These are phyloP conservation scores for Chalciporus sp. DNA, from an alignment of 1,284 basidiomycete species.

Conservation along the genomic window DNA sequence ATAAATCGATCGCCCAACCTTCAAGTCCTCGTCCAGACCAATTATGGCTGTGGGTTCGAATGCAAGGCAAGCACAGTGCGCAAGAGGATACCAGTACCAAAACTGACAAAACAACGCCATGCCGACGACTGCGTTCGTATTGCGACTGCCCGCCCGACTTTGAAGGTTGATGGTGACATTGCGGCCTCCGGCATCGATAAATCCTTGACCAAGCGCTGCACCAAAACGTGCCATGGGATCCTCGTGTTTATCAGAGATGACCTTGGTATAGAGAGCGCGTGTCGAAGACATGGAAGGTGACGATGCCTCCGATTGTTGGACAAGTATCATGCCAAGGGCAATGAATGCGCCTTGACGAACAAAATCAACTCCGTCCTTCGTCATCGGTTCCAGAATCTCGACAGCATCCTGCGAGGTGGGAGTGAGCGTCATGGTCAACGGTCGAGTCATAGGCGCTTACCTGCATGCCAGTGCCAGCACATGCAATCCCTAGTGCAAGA, in stretches of 20 bases:
- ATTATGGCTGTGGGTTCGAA: conserved; percentile 95
- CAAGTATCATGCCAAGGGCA: conserved; percentile 92
- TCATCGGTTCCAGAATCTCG: conserved; percentile 95
- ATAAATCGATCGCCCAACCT: conserved; percentile 49
- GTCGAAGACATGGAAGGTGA: conserved; percentile 80
- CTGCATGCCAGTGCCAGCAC: conserved; percentile 94
- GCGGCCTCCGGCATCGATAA: conserved; percentile 94
- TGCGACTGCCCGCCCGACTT: conserved; percentile 87
- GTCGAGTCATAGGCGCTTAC: conserved; percentile 38
- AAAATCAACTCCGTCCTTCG: conserved; percentile 95
- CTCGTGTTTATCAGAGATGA: conserved; percentile 93
- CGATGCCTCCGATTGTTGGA: conserved; percentile 91
- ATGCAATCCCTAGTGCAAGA: conserved; percentile 91
- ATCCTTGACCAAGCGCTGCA: conserved; percentile 90
- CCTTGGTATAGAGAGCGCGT: conserved; percentile 84
- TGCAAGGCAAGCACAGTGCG: conserved; percentile 89
- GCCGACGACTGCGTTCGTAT: conserved; percentile 92
- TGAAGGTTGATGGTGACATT: conserved; percentile 94
- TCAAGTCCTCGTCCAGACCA: conserved; percentile 82
- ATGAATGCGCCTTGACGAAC: conserved; percentile 97
- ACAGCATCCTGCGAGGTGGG: conserved; percentile 72
- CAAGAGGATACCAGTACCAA: conserved; percentile 99
- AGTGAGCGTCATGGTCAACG: conserved; percentile 1
- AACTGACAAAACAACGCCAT: conserved; percentile 97
- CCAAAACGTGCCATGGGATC: conserved; percentile 98